Conservation (phyloP, 2,329 filamentous ascomycete species). For the Fusarium sublunatum region DNA sequence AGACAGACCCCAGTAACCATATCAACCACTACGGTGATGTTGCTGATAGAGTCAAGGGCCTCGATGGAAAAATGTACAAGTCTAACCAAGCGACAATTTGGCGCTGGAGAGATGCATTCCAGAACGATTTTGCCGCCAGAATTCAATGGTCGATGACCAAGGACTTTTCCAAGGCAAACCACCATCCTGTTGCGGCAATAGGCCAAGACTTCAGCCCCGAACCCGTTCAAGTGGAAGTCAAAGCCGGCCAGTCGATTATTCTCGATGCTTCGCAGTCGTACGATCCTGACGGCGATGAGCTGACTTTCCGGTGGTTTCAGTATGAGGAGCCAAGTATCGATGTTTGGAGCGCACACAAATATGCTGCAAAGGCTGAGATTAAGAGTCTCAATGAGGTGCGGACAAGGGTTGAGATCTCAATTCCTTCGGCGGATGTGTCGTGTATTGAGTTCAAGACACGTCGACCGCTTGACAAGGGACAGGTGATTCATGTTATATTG, state of each 20-base stretch:
- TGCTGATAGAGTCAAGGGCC: slow-evolving; percentile 44
- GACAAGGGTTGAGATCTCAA: slow-evolving; percentile 11
- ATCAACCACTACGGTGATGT: slow-evolving; percentile 39
- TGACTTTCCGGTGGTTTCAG: slow-evolving; percentile 63
- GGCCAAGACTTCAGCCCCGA: slow-evolving; percentile 54
- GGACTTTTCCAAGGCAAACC: slow-evolving; percentile 53
- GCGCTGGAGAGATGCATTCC: slow-evolving; percentile 56
- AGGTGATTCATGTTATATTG: neutral
- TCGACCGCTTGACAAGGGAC: neutral
- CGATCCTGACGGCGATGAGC: slow-evolving; percentile 57
- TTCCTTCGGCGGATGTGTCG: neutral
- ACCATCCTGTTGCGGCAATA: slow-evolving; percentile 58
- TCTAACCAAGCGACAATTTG: slow-evolving; percentile 54
- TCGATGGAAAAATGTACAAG: slow-evolving; percentile 20
- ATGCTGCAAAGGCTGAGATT: slow-evolving; percentile 12
- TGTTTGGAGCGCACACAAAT: slow-evolving; percentile 47
- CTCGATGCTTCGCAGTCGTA: slow-evolving; percentile 60
- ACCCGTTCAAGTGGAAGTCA: slow-evolving; percentile 54
- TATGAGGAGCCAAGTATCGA: slow-evolving; percentile 52
- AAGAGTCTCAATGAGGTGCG: slow-evolving; percentile 9
- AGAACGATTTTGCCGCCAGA: slow-evolving; percentile 57
- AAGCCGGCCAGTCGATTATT: slow-evolving; percentile 53
- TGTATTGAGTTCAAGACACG: neutral
- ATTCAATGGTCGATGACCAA: slow-evolving; percentile 54
- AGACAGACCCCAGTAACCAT: slow-evolving; percentile 44